phyloP scores from a whole-genome alignment of 345 rosid species.

The Excoecaria cochinchinensis region DNA sequence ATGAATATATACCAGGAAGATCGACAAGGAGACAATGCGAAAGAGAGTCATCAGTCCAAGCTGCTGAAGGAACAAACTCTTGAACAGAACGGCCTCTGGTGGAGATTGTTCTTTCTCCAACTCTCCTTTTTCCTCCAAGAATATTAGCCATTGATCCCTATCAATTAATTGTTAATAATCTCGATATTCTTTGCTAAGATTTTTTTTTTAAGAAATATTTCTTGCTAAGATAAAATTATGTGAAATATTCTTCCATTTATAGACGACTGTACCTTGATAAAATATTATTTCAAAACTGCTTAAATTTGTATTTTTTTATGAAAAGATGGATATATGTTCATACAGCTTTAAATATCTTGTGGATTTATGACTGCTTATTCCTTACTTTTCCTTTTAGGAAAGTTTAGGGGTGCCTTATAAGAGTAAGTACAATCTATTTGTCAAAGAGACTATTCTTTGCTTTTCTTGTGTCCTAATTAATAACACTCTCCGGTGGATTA shows the following conservation, averaged over 20 bases:
- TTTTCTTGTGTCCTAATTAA: slow-evolving; percentile 15
- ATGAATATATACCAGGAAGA: slow-evolving; percentile 45
- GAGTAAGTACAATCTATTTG: neutral
- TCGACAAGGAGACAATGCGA: slow-evolving; percentile 45
- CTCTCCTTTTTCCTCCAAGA: slow-evolving; percentile 8
- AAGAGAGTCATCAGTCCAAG: slow-evolving; percentile 46
- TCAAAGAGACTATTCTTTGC: slow-evolving; percentile 27
- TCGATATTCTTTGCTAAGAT: neutral
- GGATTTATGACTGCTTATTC: slow-evolving; percentile 11
- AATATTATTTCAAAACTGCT: neutral
- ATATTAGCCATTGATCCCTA: slow-evolving; percentile 20
- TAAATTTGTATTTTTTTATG: neutral
- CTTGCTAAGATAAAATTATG: neutral
- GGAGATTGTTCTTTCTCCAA: neutral
- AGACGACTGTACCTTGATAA: neutral
- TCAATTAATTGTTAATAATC: no score
- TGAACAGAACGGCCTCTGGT: slow-evolving; percentile 17
- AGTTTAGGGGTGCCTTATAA: neutral
- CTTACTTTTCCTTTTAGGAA: slow-evolving; percentile 16
- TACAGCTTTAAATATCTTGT: neutral
- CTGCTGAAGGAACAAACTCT: slow-evolving; percentile 40
- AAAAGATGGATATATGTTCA: neutral
- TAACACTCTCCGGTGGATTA: neutral
- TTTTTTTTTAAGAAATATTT: neutral
- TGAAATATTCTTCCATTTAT: neutral